phyloP scores from a whole-genome alignment of 2,329 filamentous ascomycete genomes.

The Aspergillus neotritici region DNA sequence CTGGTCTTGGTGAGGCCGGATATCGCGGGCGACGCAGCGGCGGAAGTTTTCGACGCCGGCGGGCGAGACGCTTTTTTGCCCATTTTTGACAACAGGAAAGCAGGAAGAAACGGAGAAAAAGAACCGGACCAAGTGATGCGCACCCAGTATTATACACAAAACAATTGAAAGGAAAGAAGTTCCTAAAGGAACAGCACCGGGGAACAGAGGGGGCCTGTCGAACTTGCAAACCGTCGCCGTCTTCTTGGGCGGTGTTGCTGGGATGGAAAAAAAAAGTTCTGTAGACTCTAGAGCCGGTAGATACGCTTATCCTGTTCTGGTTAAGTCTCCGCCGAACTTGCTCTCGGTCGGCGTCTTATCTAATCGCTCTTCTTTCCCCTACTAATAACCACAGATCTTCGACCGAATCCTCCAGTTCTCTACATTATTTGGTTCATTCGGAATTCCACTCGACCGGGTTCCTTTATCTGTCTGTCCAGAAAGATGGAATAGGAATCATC shows the following conservation, averaged over 20 bases:
- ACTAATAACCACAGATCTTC: constrained; percentile 13
- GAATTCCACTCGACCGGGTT: too few relatives aligned
- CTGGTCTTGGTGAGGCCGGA: constrained; percentile 32
- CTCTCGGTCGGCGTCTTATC: constrained; percentile 23
- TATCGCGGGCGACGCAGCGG: constrained; percentile 35
- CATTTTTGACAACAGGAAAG: constrained; percentile 31
- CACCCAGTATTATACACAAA: constrained; percentile 2
- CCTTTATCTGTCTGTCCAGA: not conserved
- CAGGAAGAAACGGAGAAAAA: not conserved
- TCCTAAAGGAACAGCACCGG: constrained; percentile 12
- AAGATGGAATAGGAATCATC: too few relatives aligned
- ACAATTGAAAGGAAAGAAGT: not conserved
- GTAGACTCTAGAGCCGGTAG: constrained; percentile 23
- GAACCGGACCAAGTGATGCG: constrained; percentile 3
- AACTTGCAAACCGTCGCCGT: constrained; percentile 22
- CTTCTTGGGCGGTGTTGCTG: constrained; percentile 24
- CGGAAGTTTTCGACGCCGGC: constrained; percentile 41
- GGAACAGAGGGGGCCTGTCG: constrained; percentile 15
- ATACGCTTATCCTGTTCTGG: constrained; percentile 28
- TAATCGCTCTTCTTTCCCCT: constrained; percentile 23
- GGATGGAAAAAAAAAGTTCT: constrained; percentile 41
- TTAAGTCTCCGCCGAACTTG: constrained; percentile 17
- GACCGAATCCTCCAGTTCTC: not conserved
- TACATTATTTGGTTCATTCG: not conserved
- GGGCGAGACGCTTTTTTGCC: constrained; percentile 42